phyloP scores from a whole-genome alignment of 2,329 filamentous ascomycete species.

The Fusarium marasasianum region DNA sequence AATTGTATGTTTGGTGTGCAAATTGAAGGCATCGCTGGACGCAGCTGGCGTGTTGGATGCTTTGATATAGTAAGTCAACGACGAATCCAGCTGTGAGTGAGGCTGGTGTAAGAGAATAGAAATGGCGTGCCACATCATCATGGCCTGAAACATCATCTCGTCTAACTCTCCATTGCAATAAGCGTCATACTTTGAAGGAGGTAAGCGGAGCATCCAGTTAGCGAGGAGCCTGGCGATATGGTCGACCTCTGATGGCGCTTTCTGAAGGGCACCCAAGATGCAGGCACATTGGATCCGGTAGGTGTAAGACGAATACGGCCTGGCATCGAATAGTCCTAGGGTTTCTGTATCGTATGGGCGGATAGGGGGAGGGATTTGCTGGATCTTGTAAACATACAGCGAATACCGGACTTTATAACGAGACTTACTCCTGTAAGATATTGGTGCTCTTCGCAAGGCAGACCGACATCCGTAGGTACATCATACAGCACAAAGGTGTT shows the following conservation, averaged over 20 bases:
- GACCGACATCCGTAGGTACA: not conserved
- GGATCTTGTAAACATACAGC: not conserved
- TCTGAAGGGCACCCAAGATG: not conserved
- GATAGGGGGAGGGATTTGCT: not conserved
- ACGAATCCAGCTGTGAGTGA: not conserved
- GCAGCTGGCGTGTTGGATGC: not conserved
- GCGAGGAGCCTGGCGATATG: not conserved
- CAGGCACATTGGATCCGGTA: constrained; percentile 5
- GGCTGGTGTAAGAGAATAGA: not conserved
- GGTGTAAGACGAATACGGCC: not conserved
- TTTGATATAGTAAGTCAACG: not conserved
- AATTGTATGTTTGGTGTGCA: not conserved
- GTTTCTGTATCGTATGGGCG: not conserved
- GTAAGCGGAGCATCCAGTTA: constrained; percentile 8
- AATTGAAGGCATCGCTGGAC: not conserved
- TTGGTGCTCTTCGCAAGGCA: not conserved
- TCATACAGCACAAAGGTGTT: not conserved
- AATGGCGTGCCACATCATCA: constrained; percentile 12
- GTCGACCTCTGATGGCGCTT: not conserved
- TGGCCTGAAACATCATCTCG: constrained; percentile 9
- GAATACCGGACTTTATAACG: not conserved
- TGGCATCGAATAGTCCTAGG: not conserved
- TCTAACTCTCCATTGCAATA: not conserved
- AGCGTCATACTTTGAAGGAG: not conserved
- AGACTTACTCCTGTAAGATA: not conserved